Evolutionary conservation across 1,284 basidiomycete species (phyloP).

Genomic region (Rhodotorula sp.): DNA sequence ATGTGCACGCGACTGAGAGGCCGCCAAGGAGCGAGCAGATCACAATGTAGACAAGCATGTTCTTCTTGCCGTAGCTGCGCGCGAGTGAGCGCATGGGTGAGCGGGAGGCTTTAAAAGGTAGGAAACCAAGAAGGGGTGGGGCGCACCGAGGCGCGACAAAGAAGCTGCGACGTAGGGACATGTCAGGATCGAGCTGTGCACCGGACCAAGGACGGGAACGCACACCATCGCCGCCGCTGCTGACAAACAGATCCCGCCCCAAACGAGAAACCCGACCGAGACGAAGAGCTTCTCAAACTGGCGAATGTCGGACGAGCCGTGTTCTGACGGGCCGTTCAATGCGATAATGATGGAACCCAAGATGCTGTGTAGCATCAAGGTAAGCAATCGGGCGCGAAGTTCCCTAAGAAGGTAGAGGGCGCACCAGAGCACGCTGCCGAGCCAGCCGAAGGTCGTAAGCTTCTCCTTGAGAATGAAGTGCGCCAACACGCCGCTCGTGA

Average conservation of each 20-base stretch:
- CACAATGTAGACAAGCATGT: constrained; percentile 82
- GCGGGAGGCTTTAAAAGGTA: too few species aligned
- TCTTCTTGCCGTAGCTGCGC: constrained; percentile 81
- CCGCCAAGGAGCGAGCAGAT: constrained; percentile 97
- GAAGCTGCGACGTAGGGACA: constrained; percentile 52
- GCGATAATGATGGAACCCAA: constrained; percentile 84
- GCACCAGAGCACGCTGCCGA: constrained; percentile 76
- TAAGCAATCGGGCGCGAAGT: neutral
- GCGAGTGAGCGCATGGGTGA: too few species aligned
- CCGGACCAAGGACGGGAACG: neutral
- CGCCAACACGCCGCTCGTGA: constrained; percentile 90
- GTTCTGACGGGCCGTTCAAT: constrained; percentile 76
- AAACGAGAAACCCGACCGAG: constrained; percentile 82
- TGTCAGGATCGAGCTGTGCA: neutral
- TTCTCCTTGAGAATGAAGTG: constrained; percentile 91
- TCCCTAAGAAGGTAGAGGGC: neutral
- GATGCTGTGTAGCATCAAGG: constrained; percentile 48
- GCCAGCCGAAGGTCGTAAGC: constrained; percentile 77
- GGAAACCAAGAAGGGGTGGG: too few species aligned
- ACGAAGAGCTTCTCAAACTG: constrained; percentile 82
- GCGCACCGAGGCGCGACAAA: constrained; percentile 66
- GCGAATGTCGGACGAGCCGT: constrained; percentile 73
- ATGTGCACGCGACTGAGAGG: constrained; percentile 92
- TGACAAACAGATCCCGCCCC: constrained; percentile 65
- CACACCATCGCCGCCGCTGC: constrained; percentile 65